Evolutionary conservation across 176 grass and related monocot genomes (phyloP), one percentile per base, ranked within the genome.

Genomic region (Pontederia crassipes): DNA sequence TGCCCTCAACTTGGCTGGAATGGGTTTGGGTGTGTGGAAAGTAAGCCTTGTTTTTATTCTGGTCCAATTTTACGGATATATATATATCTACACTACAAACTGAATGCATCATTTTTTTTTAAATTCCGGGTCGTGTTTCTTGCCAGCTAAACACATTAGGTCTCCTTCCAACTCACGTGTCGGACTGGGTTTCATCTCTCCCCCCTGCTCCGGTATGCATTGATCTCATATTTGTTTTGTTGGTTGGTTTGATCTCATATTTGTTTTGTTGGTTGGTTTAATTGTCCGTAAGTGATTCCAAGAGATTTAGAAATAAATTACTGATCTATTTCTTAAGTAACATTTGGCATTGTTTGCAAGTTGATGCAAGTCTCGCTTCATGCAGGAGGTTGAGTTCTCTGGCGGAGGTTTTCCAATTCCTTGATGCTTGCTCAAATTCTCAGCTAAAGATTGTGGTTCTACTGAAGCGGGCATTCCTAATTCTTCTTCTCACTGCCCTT

Each of bases 111-210:
- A 8, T 0, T 5, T 27, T 51, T 11, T 50, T 4, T 10, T 10
- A 28, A 47, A 12, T 50, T 28, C 6, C 26, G 12, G 18, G 17
- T 28, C 15, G 53, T 14, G 45, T 82, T 62, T 11, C 58, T 48
- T 52, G 72, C 52, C 64, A 97, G 92, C 87, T 97, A 59, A 97
- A 97, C 60, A 85, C 92, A 0, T 80, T 97, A 80, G 92, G 92
- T 73, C 92, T 97, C 82, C 92, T 97, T 80, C 92, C 92, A 62
- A 88, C 92, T 35, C 89, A 87, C 74, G 75, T 84, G 70, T 97
- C 92, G 27, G 92, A 97, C 55, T 97, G 92, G 87, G 92, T 97
- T 13, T 97, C 83, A 29, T 91, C 87, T 8, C 59, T 97, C n/a
- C 68, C 83, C 55, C 92, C 92, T 78, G 81, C 86, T 70, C 72